Evolutionary conservation across 2,329 filamentous ascomycete species (phyloP), one percentile per base, ranked within the genome.

Genomic region (Exophiala spinifera): DNA sequence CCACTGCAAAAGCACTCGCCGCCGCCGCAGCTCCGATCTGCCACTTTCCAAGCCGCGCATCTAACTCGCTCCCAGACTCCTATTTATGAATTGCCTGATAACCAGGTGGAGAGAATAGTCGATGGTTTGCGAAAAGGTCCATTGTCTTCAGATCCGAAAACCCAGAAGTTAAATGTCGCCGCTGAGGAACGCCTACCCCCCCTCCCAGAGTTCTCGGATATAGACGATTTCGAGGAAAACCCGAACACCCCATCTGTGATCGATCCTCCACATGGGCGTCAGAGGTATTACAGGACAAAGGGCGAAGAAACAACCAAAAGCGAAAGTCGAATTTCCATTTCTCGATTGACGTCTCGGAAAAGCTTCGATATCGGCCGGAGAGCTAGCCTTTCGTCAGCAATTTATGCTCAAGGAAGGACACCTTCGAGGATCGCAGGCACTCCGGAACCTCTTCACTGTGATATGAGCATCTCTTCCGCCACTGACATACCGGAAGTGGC

Each of bases 1-100:
- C 53, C 53, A 17, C n/a, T 49, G 4, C 53, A 49, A 20, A 52
- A 23, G 11, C 37, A 48, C 20, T 47, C 48, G 3, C 45, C 46
- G 6, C 36, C 52, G 5, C 49, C 15, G 19, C 31, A 6, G 23
- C 17, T 34, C 8, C 19, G 34, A 39, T 15, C 31, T 31, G 28
- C 13, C 28, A 34, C 13, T 34, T 23, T 13, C 36, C 10, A 3
- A 11, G 31, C 33, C 21, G 13, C n/a, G 42, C 17, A 33, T 25
- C 14, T 33, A 14, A 14, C 21, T 21, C 25, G 23, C 21, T n/a
- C n/a, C n/a, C n/a, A n/a, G 34, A 13, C 10, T 13, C 31, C 33
- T 40, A n/a, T 47, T 2, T 47, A 33, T 37, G 19, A 40, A 8
- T 23, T 47, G 20, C 49, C 50, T 19, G 50, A 52, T 36, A 44